phyloP scores from a whole-genome alignment of 2,329 filamentous ascomycete species.

The Nakataea oryzae region DNA sequence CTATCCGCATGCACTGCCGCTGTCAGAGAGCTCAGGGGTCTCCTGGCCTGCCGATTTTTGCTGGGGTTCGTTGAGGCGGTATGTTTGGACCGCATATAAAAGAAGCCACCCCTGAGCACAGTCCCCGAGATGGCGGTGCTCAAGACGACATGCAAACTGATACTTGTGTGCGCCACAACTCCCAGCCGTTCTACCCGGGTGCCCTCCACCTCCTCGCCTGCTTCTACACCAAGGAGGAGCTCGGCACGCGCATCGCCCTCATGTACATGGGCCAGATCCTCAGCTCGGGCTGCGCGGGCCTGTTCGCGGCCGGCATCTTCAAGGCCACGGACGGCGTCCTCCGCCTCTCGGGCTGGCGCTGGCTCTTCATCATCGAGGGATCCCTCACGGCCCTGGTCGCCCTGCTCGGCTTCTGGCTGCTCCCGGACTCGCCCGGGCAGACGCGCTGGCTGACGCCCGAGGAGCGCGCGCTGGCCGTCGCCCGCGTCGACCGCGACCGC shows the following conservation, averaged over 20 bases:
- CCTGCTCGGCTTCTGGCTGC: constrained; percentile 19
- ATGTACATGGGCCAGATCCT: constrained; percentile 27
- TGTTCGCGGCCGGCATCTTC: constrained; percentile 50
- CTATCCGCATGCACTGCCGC: constrained; percentile 16
- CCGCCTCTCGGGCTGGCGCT: constrained; percentile 35
- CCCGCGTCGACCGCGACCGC: not conserved
- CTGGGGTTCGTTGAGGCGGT: constrained; percentile 24
- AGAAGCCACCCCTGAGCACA: too few relatives aligned
- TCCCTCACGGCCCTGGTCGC: constrained; percentile 53
- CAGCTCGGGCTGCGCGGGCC: constrained; percentile 55
- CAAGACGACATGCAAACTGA: too few relatives aligned
- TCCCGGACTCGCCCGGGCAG: constrained; percentile 48
- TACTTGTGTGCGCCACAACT: not conserved
- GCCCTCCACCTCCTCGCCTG: constrained; percentile 9
- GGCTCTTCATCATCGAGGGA: constrained; percentile 59
- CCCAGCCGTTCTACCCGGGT: constrained; percentile 9
- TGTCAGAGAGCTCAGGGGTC: constrained; percentile 18
- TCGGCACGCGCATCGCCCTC: constrained; percentile 5
- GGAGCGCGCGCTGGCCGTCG: constrained; percentile 31
- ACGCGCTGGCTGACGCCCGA: constrained; percentile 33
- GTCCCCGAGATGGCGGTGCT: too few relatives aligned
- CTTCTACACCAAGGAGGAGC: constrained; percentile 5
- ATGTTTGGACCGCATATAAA: not conserved
- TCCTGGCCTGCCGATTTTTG: constrained; percentile 25
- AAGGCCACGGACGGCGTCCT: constrained; percentile 44